These are phyloP conservation scores for Colletotrichum acutatum DNA, from an alignment of 2,329 filamentous ascomycete species.

Conservation along the genomic window DNA sequence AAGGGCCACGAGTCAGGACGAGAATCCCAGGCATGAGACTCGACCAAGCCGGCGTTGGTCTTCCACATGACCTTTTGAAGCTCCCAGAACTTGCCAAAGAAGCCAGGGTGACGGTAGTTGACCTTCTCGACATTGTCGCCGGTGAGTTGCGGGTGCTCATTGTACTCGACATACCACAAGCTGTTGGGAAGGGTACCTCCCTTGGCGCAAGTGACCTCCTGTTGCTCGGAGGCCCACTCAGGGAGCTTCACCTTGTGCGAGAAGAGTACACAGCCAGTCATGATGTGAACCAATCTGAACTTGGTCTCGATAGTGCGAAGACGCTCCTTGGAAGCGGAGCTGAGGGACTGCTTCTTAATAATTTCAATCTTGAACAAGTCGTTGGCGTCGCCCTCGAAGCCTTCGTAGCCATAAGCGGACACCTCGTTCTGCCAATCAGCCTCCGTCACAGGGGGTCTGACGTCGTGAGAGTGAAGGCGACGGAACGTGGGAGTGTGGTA, in stretches of 20 bases:
- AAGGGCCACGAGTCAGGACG: constrained; percentile 94
- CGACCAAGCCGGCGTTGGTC: constrained; percentile 94
- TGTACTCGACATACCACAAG: constrained; percentile 95
- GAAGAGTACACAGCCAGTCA: constrained; percentile 96
- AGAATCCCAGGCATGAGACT: constrained; percentile 98
- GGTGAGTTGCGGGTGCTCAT: constrained; percentile 80
- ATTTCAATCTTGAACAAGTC: constrained; percentile 97
- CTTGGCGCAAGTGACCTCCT: constrained; percentile 97
- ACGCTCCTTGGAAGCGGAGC: constrained; percentile 81
- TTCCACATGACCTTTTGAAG: constrained; percentile 99
- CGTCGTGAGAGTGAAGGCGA: constrained; percentile 95
- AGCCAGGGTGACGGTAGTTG: constrained; percentile 94
- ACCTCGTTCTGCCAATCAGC: constrained; percentile 96
- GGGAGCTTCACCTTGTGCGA: constrained; percentile 99
- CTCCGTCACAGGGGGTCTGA: constrained; percentile 86
- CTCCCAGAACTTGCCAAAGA: constrained; percentile 98
- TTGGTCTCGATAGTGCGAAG: constrained; percentile 96
- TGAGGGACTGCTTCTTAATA: constrained; percentile 86
- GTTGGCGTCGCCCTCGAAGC: constrained; percentile 96
- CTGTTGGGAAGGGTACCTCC: constrained; percentile 95
- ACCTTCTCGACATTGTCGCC: constrained; percentile 85
- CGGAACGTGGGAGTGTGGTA: constrained; percentile 88
- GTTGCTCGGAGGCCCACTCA: constrained; percentile 97
- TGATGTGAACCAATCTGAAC: constrained; percentile 93
- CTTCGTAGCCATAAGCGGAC: constrained; percentile 96